Base-by-base conservation (phyloP, 2,329 filamentous ascomycete species). In the Fusarium mangiferae region DNA sequence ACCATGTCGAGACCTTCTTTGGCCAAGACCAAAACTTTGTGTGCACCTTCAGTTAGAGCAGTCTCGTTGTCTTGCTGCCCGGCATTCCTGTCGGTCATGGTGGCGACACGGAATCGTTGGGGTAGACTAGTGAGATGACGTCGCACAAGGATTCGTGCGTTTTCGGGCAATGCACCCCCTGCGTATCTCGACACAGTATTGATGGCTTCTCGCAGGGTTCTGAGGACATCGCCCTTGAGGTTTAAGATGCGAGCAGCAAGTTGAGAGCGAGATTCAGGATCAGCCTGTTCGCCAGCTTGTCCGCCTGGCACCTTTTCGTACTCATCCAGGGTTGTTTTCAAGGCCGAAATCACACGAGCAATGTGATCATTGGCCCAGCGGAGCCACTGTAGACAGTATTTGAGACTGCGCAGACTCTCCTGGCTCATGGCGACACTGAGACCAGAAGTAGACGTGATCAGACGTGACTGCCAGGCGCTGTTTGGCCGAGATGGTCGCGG, bases 1-100 rank as follows among this genome's bases (percentile, higher is more conserved):
- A 98, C 95, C 92, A 98, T 98, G 76, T 98, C 95, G 20, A 98
- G 86, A 0, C 95, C 94, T 81, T 98, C 96, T 78, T 93, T 93
- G 12, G 96, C 96, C 58, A 98, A 90, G 3, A 96, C 90, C 18
- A 98, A 85, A 63, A 97, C 95, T 45, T 93, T 89, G 75, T 95
- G 92, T 0, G 94, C 95, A 58, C 87, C 87, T 33, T 91, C 88
- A 26, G 81, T 79, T 15, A 84, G 70, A 22, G 81, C 81, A 14
- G 80, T 80, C 54, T 85, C 84, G 52, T 78, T 81, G 49, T 83
- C 81, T 64, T 81, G 69, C 73, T 66, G 63, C n/a, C 69, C 70
- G 6, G 67, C 55, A 39, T 69, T 66, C 39, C 74, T 78, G 33
- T 81, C 80, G 5, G 79, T 75, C 74, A 90, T 88, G 68, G 87